Base-by-base conservation (phyloP, 2,329 filamentous ascomycete genomes). In the Rhinocladiella similis region DNA sequence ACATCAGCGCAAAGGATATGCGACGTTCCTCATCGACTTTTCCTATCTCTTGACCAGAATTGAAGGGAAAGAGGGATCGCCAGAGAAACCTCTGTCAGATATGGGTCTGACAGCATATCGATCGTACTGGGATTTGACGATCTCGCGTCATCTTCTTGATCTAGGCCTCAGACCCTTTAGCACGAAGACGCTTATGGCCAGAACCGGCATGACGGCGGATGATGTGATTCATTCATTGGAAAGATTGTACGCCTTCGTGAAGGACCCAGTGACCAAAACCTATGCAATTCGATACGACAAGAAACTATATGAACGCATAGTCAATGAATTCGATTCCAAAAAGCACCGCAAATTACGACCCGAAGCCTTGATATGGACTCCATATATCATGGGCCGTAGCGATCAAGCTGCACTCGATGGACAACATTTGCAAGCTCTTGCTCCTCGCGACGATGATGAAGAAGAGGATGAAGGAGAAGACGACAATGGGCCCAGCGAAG, bases 61-160 rank as follows among this genome's bases (percentile, higher is more conserved):
- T 1, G 94, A 99, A 73, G 84, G 87, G 66, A 96, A 97, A 73
- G 95, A 91, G 0, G 94, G 94, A 9, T 97, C 93, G 1, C 94
- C 94, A 0, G 94, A 99, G 72, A 99, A 99, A 73, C 94, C 94
- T 0, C 81, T 99, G 3, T 97, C 94, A 0, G 94, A 99, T 69
- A 97, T 99, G 91, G 94, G 94, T 2, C 75, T 99, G 38, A 93
- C 97, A 3, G 97, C 93, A 1, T 99, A 99, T 70, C 86, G 94
- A 43, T 97, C 96, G 67, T 99, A 99, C 72, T 99, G 94, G 94
- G 87, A 94, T 18, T 78, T 96, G 9, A 81, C 96, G 2, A 77
- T 99, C 52, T 97, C 92, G 69, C 88, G 89, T 60, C 90, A 96
- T 65, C 80, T 99, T 5, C 77, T 92, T 36, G 75, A 87, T 46